Evolutionary conservation across 2,329 filamentous ascomycete species (phyloP).

Genomic region (Coniosporium tulheliwenetii): DNA sequence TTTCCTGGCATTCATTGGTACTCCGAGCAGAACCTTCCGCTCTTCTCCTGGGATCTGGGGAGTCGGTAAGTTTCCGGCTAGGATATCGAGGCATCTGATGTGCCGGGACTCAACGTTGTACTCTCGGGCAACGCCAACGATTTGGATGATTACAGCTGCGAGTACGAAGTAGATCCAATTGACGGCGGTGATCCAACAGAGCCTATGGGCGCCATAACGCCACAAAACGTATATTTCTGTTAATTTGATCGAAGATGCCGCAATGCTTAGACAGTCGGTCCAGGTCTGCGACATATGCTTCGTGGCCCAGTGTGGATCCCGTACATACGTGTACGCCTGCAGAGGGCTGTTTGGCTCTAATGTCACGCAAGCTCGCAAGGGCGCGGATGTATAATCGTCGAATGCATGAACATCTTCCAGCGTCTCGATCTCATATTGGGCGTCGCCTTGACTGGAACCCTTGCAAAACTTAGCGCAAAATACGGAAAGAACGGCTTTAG

Average conservation of each 20-base stretch:
- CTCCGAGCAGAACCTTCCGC: constrained; percentile 2
- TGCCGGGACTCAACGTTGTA: not conserved
- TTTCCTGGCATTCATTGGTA: constrained; percentile 2
- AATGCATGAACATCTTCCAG: constrained; percentile 3
- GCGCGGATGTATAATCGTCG: constrained; percentile 1
- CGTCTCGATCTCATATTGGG: not conserved
- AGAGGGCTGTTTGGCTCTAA: not conserved
- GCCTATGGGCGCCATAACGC: not conserved
- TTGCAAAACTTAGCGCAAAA: too few species aligned
- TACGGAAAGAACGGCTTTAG: too few species aligned
- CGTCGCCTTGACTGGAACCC: not conserved
- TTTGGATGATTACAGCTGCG: not conserved
- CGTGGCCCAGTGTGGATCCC: not conserved
- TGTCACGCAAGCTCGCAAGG: not conserved
- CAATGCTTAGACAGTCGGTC: constrained; percentile 1
- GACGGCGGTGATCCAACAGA: not conserved
- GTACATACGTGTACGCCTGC: not conserved
- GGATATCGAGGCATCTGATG: constrained; percentile 1
- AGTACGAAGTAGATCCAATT: not conserved
- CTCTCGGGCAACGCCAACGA: not conserved
- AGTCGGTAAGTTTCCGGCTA: constrained; percentile 3
- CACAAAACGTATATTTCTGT: constrained; percentile 1
- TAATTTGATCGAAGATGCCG: constrained; percentile 1
- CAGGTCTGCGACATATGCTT: not conserved
- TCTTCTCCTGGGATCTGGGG: constrained; percentile 2